These are phyloP conservation scores for Cladosporium phlei DNA, from an alignment of 2,329 filamentous ascomycete species.

Conservation along the genomic window DNA sequence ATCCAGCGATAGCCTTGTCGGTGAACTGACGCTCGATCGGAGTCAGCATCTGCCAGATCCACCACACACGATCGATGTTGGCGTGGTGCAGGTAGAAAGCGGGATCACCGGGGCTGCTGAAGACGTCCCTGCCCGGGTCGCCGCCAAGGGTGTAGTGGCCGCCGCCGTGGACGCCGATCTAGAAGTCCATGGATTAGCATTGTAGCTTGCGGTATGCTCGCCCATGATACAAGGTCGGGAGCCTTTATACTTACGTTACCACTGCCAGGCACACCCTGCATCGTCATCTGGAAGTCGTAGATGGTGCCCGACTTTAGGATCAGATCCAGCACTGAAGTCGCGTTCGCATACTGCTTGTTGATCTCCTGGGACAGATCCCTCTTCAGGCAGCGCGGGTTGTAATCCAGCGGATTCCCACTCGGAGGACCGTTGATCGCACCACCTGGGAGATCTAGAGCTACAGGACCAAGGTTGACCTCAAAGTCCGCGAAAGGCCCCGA, in stretches of 20 bases:
- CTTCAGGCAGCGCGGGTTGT: slow-evolving; percentile 34
- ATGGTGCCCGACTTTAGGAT: slow-evolving; percentile 21
- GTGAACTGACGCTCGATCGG: slow-evolving; percentile 21
- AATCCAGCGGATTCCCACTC: slow-evolving; percentile 25
- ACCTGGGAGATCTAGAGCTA: slow-evolving; percentile 24
- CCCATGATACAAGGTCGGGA: too few relatives aligned
- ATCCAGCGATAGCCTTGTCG: slow-evolving; percentile 24
- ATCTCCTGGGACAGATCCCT: slow-evolving; percentile 31
- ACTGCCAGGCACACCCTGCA: slow-evolving; percentile 23
- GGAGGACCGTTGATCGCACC: slow-evolving; percentile 28
- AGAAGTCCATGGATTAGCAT: too few relatives aligned
- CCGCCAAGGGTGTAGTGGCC: slow-evolving; percentile 40
- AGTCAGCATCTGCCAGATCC: slow-evolving; percentile 34
- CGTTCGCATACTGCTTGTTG: slow-evolving; percentile 6
- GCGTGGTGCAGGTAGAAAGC: slow-evolving; percentile 45
- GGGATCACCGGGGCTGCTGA: slow-evolving; percentile 41
- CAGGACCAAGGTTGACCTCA: slow-evolving; percentile 46
- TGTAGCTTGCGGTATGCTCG: too few relatives aligned
- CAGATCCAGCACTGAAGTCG: slow-evolving; percentile 14
- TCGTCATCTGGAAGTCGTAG: slow-evolving; percentile 22
- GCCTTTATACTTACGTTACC: slow-evolving; percentile 16
- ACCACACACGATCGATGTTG: slow-evolving; percentile 43
- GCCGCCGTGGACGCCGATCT: slow-evolving; percentile 35
- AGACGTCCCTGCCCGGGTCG: slow-evolving; percentile 40
- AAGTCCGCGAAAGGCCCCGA: slow-evolving; percentile 48